Evolutionary conservation across 2,329 filamentous ascomycete genomes (phyloP).

Genomic region (Apiospora rasikravindrae): DNA sequence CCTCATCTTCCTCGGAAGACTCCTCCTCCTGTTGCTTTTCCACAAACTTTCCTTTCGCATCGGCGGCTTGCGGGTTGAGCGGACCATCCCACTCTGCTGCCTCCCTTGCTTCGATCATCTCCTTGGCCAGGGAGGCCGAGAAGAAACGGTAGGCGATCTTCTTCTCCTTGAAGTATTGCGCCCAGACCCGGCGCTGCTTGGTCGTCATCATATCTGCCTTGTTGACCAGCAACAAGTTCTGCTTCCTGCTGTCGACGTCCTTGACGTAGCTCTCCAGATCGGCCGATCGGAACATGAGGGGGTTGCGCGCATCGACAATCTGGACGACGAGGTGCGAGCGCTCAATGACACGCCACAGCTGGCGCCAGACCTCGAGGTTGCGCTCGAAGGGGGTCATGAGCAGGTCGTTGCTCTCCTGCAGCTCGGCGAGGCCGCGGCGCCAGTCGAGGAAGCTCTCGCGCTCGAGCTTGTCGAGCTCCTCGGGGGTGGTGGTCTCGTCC

Average conservation of each 20-base stretch:
- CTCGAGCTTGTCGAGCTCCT: conserved; percentile 80
- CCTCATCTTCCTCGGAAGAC: conserved; percentile 27
- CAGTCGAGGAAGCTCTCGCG: conserved; percentile 83
- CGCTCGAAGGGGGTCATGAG: conserved; percentile 98
- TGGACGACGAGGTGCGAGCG: conserved; percentile 94
- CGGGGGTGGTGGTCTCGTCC: conserved; percentile 83
- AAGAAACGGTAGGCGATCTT: conserved; percentile 95
- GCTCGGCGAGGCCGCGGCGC: conserved; percentile 86
- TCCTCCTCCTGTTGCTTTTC: conserved; percentile 15
- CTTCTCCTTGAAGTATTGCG: conserved; percentile 79
- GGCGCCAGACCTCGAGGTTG: conserved; percentile 96
- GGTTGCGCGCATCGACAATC: conserved; percentile 97
- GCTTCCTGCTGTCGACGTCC: conserved; percentile 84
- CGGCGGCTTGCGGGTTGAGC: conserved; percentile 34
- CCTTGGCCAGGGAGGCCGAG: conserved; percentile 89
- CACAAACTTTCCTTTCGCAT: conserved; percentile 35
- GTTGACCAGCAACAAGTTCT: conserved; percentile 93
- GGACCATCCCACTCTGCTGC: conserved; percentile 51
- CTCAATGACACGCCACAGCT: conserved; percentile 98
- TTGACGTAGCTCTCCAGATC: conserved; percentile 95
- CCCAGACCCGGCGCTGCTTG: conserved; percentile 83
- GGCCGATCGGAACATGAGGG: conserved; percentile 89
- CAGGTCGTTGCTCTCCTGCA: conserved; percentile 92
- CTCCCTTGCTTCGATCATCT: conserved; percentile 77
- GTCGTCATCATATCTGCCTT: conserved; percentile 99